phyloP scores from a whole-genome alignment of 164 flowering plant genomes.

The Buxus sempervirens region DNA sequence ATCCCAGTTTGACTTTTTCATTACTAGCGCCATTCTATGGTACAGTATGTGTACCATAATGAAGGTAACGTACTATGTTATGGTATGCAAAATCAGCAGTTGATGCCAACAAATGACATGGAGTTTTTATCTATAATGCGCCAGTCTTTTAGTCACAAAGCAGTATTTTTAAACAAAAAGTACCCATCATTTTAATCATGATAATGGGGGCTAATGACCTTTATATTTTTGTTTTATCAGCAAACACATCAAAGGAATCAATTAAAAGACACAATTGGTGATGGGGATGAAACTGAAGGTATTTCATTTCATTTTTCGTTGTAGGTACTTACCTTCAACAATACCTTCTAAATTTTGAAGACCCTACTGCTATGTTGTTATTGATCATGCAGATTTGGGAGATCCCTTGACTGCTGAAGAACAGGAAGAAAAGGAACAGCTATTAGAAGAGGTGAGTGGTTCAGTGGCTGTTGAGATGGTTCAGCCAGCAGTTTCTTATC shows the following conservation, averaged over 20 bases:
- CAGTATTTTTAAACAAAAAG: too few species aligned
- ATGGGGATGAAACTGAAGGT: constrained; percentile 98
- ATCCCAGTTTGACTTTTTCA: background rate
- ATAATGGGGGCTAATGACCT: too few species aligned
- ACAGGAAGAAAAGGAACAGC: constrained; percentile 85
- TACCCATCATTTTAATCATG: too few species aligned
- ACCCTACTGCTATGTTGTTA: constrained; percentile 3
- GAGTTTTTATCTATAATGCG: too few species aligned
- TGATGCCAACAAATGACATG: too few species aligned
- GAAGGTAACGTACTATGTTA: too few species aligned
- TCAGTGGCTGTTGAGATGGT: background rate
- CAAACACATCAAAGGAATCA: constrained; percentile 86
- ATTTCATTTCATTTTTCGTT: background rate
- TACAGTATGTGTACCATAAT: too few species aligned
- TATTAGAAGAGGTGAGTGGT: constrained; percentile 68
- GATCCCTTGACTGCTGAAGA: constrained; percentile 92
- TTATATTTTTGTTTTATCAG: constrained; percentile 39
- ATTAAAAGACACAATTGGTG: constrained; percentile 73
- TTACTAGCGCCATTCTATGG: too few species aligned
- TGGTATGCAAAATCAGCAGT: too few species aligned
- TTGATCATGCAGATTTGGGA: constrained; percentile 45
- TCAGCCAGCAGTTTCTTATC: background rate
- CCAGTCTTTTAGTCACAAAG: too few species aligned
- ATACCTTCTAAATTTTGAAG: background rate
- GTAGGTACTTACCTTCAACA: background rate